Evolutionary conservation across 345 rosid genomes (phyloP).

Genomic region (Microthlaspi erraticum): DNA sequence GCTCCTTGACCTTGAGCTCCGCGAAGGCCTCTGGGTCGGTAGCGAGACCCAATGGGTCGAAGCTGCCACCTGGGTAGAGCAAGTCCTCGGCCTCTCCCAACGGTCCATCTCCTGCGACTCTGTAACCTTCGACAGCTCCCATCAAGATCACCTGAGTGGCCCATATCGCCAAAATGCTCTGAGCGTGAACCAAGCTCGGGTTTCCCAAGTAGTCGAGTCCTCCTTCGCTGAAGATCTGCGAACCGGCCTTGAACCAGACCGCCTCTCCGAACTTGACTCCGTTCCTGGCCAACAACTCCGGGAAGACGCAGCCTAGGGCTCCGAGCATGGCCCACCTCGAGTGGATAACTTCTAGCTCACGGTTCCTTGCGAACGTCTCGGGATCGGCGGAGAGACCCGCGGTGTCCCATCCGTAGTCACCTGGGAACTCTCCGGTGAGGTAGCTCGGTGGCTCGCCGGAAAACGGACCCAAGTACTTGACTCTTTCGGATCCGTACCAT

Average conservation of each 20-base stretch:
- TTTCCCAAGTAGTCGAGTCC: slow-evolving; percentile 87
- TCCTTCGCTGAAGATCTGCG: slow-evolving; percentile 83
- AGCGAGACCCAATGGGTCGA: slow-evolving; percentile 59
- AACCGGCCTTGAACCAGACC: slow-evolving; percentile 88
- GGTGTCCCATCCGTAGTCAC: slow-evolving; percentile 71
- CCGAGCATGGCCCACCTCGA: slow-evolving; percentile 59
- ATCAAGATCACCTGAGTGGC: slow-evolving; percentile 77
- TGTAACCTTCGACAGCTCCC: slow-evolving; percentile 88
- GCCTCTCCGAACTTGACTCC: slow-evolving; percentile 87
- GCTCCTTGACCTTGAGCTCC: slow-evolving; percentile 78
- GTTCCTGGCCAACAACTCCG: slow-evolving; percentile 62
- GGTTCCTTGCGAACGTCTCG: slow-evolving; percentile 59
- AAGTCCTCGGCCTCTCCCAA: slow-evolving; percentile 58
- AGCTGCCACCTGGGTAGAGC: slow-evolving; percentile 57
- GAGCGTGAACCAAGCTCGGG: slow-evolving; percentile 82
- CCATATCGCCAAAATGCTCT: slow-evolving; percentile 86
- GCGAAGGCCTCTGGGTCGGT: slow-evolving; percentile 89
- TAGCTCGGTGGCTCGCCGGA: slow-evolving; percentile 63
- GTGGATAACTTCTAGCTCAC: slow-evolving; percentile 63
- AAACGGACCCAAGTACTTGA: slow-evolving; percentile 82
- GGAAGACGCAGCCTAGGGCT: slow-evolving; percentile 62
- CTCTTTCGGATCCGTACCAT: slow-evolving; percentile 81
- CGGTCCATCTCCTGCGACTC: slow-evolving; percentile 62
- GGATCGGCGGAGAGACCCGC: slow-evolving; percentile 63
- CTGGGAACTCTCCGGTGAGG: slow-evolving; percentile 73